Evolutionary conservation across 495 filamentous ascomycete genomes (phyloP).

Genomic region (Elasticomyces elasticus): DNA sequence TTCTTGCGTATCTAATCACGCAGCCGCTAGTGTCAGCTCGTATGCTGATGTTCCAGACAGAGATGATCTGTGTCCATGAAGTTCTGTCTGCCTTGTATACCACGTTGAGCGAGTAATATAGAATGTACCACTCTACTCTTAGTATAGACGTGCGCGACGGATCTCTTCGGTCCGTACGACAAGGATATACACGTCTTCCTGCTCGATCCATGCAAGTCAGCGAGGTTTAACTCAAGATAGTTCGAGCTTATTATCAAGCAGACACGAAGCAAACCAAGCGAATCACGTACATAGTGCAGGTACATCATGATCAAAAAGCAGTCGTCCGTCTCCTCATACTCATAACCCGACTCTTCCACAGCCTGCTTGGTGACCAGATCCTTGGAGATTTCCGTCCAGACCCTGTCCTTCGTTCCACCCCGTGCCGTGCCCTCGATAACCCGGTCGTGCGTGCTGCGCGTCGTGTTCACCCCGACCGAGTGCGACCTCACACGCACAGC

Average conservation of each 20-base stretch:
- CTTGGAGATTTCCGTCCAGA: slow-evolving; percentile 98
- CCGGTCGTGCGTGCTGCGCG: not conserved
- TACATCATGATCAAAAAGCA: slow-evolving; percentile 93
- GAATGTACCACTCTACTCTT: too few relatives aligned
- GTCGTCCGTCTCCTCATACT: slow-evolving; percentile 80
- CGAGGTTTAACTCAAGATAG: too few relatives aligned
- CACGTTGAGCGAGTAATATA: too few relatives aligned
- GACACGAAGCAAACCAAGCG: not conserved
- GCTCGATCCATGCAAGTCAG: too few relatives aligned
- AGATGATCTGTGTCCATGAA: too few relatives aligned
- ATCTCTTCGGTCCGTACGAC: slow-evolving; percentile 76
- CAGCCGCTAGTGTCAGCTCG: too few relatives aligned
- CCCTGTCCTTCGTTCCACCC: slow-evolving; percentile 46
- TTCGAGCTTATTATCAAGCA: not conserved
- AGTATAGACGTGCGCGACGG: slow-evolving; percentile 61
- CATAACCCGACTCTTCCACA: slow-evolving; percentile 73
- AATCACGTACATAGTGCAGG: slow-evolving; percentile 64
- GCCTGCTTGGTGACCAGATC: slow-evolving; percentile 82
- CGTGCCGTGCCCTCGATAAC: slow-evolving; percentile 6
- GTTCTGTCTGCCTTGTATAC: too few relatives aligned
- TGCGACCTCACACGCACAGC: not conserved
- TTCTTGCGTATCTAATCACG: too few relatives aligned
- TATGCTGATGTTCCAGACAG: too few relatives aligned
- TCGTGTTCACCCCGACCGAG: too few relatives aligned
- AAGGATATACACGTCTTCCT: slow-evolving; percentile 82